A percentile compares a stretch with the other conserved stretches of the same genome.
phyloP scores from a whole-genome alignment of 805 yeast genomes.

The Jamesozyma hellenica region DNA sequence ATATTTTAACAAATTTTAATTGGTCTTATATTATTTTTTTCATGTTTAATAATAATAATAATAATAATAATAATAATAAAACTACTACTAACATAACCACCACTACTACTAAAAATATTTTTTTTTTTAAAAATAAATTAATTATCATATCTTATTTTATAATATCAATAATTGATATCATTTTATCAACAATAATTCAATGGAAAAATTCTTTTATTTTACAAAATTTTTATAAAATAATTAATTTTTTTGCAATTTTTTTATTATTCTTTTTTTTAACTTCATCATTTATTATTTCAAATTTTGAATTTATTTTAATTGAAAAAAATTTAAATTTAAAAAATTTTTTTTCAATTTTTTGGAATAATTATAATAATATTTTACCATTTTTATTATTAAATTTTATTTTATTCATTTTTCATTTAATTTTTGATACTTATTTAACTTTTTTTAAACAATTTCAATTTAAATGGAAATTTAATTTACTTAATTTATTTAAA shows the following conservation, averaged over 20 bases:
- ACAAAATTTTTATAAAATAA: too few species aligned
- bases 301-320: too few species aligned
- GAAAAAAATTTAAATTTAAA: too few species aligned
- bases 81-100: too few species aligned
- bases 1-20: constrained; percentile 15
- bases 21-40: constrained; percentile 25
- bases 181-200: too few species aligned
- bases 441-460: constrained; percentile 5
- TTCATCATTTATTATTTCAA: too few species aligned
- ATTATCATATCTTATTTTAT: too few species aligned
- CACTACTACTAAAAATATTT: not conserved
- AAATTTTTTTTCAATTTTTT: constrained; percentile 7
- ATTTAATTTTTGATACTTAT: constrained; percentile 14
- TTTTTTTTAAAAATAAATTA: too few species aligned
- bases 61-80: not conserved
- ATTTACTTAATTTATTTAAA: constrained; percentile 15
- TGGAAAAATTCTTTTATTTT: too few species aligned
- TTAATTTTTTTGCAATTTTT: too few species aligned
- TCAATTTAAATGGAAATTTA: constrained; percentile 17
- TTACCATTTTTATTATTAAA: constrained; percentile 22
- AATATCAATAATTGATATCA: too few species aligned
- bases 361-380: constrained; percentile 23
- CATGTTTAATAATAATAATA: constrained; percentile 16
- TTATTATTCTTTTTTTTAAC: too few species aligned
- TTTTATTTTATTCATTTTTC: constrained; percentile 5